phyloP scores from a whole-genome alignment of 2,329 filamentous ascomycete genomes.

The Aspergillus aculeatinus region DNA sequence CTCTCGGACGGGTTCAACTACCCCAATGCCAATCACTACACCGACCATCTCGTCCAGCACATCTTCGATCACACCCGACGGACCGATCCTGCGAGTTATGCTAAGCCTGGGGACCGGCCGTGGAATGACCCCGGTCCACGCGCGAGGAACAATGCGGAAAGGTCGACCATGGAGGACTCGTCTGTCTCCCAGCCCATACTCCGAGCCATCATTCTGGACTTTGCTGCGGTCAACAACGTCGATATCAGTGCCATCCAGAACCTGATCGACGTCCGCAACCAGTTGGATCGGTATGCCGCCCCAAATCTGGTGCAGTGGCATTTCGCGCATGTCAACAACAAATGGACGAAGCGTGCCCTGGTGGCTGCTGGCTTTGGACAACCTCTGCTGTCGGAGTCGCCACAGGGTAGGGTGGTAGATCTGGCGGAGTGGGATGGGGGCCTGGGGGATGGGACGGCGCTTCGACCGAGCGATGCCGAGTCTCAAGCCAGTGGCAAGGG shows the following conservation, averaged over 20 bases:
- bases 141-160: constrained; percentile 47
- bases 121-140: constrained; percentile 91
- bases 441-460: too few relatives aligned
- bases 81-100: constrained; percentile 62
- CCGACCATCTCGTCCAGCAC: constrained; percentile 71
- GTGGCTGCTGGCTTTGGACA: constrained; percentile 79
- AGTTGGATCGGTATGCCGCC: constrained; percentile 79
- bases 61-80: constrained; percentile 72
- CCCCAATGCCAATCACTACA: constrained; percentile 84
- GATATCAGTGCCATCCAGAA: constrained; percentile 91
- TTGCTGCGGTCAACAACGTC: constrained; percentile 88
- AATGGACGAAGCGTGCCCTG: constrained; percentile 90
- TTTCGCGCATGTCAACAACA: constrained; percentile 87
- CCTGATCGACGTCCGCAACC: constrained; percentile 90
- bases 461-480: too few relatives aligned
- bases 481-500: too few relatives aligned
- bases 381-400: too few relatives aligned
- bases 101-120: constrained; percentile 69
- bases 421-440: too few relatives aligned
- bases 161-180: too few relatives aligned
- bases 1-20: constrained; percentile 97
- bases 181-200: constrained; percentile 58
- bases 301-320: constrained; percentile 91
- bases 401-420: too few relatives aligned
- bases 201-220: constrained; percentile 90